A percentile compares a stretch with the other conserved stretches of the same genome.
These are phyloP conservation scores for Filosporella fistucella DNA, from an alignment of 495 filamentous ascomycete species.

Conservation along the genomic window DNA sequence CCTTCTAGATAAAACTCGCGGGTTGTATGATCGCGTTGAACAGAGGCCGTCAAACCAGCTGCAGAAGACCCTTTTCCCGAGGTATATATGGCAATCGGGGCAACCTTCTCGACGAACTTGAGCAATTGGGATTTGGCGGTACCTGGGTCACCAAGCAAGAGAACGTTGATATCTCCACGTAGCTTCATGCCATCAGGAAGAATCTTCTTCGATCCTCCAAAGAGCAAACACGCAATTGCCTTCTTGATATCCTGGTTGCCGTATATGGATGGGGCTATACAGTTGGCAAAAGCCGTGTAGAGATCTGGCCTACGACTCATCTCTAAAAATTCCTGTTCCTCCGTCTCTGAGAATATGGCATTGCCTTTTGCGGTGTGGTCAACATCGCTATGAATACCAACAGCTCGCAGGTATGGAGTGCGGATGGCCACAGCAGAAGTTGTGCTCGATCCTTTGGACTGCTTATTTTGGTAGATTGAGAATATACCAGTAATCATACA, in stretches of 20 bases:
- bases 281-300: constrained; percentile 83
- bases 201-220: constrained; percentile 98
- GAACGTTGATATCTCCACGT: constrained; percentile 96
- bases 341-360: constrained; percentile 84
- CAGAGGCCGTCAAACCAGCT: constrained; percentile 95
- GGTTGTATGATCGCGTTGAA: constrained; percentile 86
- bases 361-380: constrained; percentile 87
- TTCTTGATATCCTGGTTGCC: constrained; percentile 97
- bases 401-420: constrained; percentile 92
- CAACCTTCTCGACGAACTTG: constrained; percentile 96
- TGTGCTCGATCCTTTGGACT: constrained; percentile 67
- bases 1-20: constrained; percentile 98
- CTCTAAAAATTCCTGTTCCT: constrained; percentile 96
- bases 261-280: constrained; percentile 97
- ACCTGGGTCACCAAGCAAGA: constrained; percentile 95
- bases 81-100: constrained; percentile 97
- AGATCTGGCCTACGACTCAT: constrained; percentile 87
- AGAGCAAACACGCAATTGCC: constrained; percentile 89
- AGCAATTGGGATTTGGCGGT: constrained; percentile 97
- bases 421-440: constrained; percentile 85
- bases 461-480: constrained; percentile 93
- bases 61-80: constrained; percentile 98
- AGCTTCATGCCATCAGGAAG: constrained; percentile 98
- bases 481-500: constrained; percentile 97
- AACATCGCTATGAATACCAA: constrained; percentile 85